Percentiles rank a stretch among this genome's conserved stretches.
phyloP scores from a whole-genome alignment of 345 rosid species.

The Salix purpurea region DNA sequence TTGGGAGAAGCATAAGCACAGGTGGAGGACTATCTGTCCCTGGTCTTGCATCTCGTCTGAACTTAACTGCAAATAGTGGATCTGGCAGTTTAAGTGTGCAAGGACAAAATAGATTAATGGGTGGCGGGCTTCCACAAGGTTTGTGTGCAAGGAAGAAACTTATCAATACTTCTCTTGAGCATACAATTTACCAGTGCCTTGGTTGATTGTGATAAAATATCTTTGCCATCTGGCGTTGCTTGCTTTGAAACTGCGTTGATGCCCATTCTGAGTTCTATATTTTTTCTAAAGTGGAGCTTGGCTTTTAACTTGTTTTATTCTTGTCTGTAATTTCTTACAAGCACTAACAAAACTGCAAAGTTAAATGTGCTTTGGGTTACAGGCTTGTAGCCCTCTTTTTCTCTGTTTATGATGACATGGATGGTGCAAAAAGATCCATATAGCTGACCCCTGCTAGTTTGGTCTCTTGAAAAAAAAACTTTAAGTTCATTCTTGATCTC shows the following conservation, averaged over 20 bases:
- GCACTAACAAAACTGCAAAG: neutral
- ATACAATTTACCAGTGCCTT: neutral
- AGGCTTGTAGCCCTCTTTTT: neutral
- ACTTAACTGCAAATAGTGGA: conserved; percentile 67
- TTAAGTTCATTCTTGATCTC: neutral
- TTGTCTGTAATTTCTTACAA: neutral
- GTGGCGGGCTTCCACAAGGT: conserved; percentile 94
- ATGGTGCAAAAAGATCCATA: neutral
- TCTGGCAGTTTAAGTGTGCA: conserved; percentile 78
- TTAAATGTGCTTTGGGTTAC: neutral
- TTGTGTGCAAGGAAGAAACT: neutral
- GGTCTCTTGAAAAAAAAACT: too few relatives aligned
- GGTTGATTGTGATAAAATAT: neutral
- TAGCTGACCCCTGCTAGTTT: neutral
- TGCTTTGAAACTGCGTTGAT: neutral
- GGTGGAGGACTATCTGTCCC: conserved; percentile 87
- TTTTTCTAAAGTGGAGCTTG: neutral
- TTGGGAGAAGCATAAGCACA: conserved; percentile 79
- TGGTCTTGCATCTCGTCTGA: conserved; percentile 79
- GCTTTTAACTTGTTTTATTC: neutral
- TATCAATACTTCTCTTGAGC: neutral
- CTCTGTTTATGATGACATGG: neutral
- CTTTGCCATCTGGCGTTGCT: neutral
- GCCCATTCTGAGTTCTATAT: neutral
- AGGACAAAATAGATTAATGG: conserved; percentile 84